These are phyloP conservation scores for Neurospora crassa DNA, from an alignment of 2,329 filamentous ascomycete species.

Conservation along the genomic window DNA sequence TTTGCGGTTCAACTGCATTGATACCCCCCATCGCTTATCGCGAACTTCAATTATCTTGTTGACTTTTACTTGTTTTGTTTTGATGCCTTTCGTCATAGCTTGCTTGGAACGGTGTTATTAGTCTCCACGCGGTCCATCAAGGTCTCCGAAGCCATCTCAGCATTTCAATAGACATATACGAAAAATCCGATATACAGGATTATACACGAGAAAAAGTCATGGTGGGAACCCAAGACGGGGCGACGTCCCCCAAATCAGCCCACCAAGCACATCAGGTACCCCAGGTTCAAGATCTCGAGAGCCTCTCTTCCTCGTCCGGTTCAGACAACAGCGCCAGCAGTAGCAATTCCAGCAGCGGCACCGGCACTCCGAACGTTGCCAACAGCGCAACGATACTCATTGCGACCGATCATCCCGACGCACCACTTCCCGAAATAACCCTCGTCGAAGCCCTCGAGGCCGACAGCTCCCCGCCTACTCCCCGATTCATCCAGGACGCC, in stretches of 20 bases:
- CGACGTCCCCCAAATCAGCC: background rate
- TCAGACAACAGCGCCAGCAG: conserved; percentile 5
- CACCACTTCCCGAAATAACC: conserved; percentile 25
- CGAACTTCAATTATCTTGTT: background rate
- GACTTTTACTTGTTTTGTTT: background rate
- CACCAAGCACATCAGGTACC: background rate
- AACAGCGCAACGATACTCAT: background rate
- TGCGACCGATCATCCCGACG: conserved; percentile 30
- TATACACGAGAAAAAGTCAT: background rate
- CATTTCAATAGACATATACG: background rate
- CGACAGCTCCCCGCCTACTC: conserved; percentile 37
- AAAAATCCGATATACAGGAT: background rate
- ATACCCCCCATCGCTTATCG: background rate
- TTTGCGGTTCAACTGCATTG: background rate
- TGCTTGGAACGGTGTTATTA: background rate
- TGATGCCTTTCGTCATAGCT: background rate
- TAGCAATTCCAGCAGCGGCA: conserved; percentile 1
- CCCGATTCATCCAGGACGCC: conserved; percentile 51
- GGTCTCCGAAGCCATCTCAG: background rate
- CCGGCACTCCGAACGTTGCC: conserved; percentile 4
- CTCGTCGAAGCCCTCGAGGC: conserved; percentile 38
- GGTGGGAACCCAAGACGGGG: background rate
- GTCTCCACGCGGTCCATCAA: background rate
- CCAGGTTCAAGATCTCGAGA: background rate
- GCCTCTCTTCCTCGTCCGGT: background rate